Base-by-base conservation (phyloP, 2,329 filamentous ascomycete species). In the Xylaria sp. region DNA sequence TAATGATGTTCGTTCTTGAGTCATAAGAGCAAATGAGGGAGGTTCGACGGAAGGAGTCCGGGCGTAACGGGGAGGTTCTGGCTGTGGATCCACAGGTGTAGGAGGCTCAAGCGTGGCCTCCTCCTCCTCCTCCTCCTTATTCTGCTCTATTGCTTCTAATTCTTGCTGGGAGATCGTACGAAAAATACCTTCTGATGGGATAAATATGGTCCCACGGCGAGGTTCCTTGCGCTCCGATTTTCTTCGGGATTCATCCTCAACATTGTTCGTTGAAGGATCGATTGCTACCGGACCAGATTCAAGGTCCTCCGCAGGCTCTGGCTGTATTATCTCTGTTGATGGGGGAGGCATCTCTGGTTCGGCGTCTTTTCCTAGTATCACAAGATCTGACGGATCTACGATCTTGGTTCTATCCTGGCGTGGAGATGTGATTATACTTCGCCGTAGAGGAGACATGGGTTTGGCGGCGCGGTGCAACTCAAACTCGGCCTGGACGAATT, bases 401-500 rank as follows among this genome's bases (percentile, higher is more conserved):
- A 84, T 79, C 41, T 80, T 77, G 18, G 81, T 71, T 37, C 81
- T 80, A 65, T 81, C 81, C 68, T 79, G 81, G 70, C 77, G 82
- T n/a, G 78, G 66, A 57, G 81, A 74, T 25, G 58, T 60, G 13
- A 48, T 34, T 44, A 72, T 54, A 74, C 78, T 81, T 52, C 76
- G 73, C 12, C 78, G 78, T 48, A 78, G 76, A 46, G 68, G 72
- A 37, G 73, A 65, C 72, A 83, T 86, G 69, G 82, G 86, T 76
- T 90, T 91, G 1, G 91, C 93, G 79, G 91, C 93, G 79, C 87
- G 89, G 56, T 87, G 85, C 72, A 94, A 86, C 59, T 89, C 85
- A 78, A 91, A 94, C 78, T 95, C 92, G 64, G 91, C 87, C 76
- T 92, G 88, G 77, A 94, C 84, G 79, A 93, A 94, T 39, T 94